Percentiles rank a stretch among this genome's conserved stretches.
Evolutionary conservation across 495 filamentous ascomycete genomes (phyloP).

Genomic region (Sphaerosporella brunnea): DNA sequence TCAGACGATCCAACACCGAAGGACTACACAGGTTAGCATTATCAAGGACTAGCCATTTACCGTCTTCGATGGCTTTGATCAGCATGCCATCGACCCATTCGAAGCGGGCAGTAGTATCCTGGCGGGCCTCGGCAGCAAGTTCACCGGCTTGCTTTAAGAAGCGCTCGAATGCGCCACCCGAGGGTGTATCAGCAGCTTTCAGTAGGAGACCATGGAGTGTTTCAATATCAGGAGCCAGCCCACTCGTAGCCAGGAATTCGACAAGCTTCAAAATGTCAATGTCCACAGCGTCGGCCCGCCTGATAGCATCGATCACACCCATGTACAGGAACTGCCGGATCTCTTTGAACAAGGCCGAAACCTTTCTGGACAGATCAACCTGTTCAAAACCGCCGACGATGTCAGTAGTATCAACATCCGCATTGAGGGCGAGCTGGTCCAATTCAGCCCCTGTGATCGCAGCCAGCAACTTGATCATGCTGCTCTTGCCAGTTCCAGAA

Average conservation of each 20-base stretch:
- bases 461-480: slow-evolving; percentile 60
- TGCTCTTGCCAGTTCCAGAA: slow-evolving; percentile 73
- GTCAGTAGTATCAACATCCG: slow-evolving; percentile 91
- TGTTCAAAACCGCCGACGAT: slow-evolving; percentile 94
- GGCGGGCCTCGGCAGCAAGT: slow-evolving; percentile 7
- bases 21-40: slow-evolving; percentile 93
- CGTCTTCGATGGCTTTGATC: slow-evolving; percentile 66
- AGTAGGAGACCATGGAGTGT: not conserved
- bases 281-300: slow-evolving; percentile 4
- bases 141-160: not conserved
- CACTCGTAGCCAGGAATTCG: not conserved
- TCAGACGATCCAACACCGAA: slow-evolving; percentile 84
- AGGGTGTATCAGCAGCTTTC: not conserved
- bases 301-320: slow-evolving; percentile 31
- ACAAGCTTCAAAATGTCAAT: slow-evolving; percentile 27
- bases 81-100: slow-evolving; percentile 92
- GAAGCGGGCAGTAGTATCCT: slow-evolving; percentile 51
- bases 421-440: slow-evolving; percentile 65
- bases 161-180: not conserved
- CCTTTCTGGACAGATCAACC: slow-evolving; percentile 55
- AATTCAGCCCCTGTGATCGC: slow-evolving; percentile 52
- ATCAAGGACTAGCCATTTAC: slow-evolving; percentile 84
- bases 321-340: slow-evolving; percentile 38
- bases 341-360: slow-evolving; percentile 37
- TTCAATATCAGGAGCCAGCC: not conserved